Percentiles rank a stretch among this genome's conserved stretches.
Conservation (phyloP, 2,329 filamentous ascomycete species). For the Fusarium pseudonygamai region DNA sequence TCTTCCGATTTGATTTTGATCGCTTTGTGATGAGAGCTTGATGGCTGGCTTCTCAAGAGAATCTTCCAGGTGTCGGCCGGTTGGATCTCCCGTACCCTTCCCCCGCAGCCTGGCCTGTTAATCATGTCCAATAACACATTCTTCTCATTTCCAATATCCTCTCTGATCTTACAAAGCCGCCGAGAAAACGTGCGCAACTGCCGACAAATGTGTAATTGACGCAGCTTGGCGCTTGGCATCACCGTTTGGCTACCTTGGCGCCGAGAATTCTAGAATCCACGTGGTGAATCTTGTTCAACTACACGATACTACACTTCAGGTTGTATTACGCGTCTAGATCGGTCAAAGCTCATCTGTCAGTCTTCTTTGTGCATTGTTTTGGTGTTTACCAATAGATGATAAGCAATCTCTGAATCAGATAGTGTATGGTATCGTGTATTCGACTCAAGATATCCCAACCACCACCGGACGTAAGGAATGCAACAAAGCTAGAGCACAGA, state of each 20-base stretch:
- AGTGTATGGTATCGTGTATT: neutral
- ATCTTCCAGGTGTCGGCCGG: neutral
- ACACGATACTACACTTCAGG: neutral
- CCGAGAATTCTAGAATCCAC: neutral
- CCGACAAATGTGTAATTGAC: neutral
- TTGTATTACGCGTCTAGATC: neutral
- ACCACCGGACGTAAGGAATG: neutral
- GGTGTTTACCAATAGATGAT: too few species aligned
- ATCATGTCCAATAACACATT: too few species aligned
- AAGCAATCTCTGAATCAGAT: neutral
- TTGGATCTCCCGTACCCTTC: neutral
- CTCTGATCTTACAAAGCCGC: neutral
- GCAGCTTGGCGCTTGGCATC: neutral
- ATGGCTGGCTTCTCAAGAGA: too few species aligned
- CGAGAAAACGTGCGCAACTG: neutral
- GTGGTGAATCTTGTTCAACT: neutral
- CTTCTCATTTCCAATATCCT: neutral
- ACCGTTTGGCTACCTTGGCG: neutral
- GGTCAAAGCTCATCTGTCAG: neutral
- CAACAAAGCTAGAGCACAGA: neutral
- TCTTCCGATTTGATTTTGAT: fast-evolving
- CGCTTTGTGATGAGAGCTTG: neutral
- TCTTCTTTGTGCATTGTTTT: neutral
- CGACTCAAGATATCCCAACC: neutral
- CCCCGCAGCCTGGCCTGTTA: too few species aligned